A percentile compares a stretch with the other conserved stretches of the same genome.
Evolutionary conservation across 2,329 filamentous ascomycete genomes (phyloP).

Genomic region (Aspergillus floridensis): DNA sequence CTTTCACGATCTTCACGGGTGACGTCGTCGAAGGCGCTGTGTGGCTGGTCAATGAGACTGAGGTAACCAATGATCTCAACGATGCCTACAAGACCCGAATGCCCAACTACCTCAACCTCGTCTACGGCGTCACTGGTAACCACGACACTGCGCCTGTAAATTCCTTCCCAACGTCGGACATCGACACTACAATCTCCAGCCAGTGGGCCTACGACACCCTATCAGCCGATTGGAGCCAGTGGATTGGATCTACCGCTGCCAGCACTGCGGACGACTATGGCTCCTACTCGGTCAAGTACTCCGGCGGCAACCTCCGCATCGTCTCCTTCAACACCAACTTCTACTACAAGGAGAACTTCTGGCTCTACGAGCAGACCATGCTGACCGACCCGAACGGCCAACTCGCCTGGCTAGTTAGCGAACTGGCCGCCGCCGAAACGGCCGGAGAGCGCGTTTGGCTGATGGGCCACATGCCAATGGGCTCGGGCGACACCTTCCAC

Average conservation of each 20-base stretch:
- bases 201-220: conserved; percentile 56
- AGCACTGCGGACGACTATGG: conserved; percentile 44
- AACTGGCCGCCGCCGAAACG: conserved; percentile 54
- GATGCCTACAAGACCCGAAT: conserved; percentile 49
- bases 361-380: conserved; percentile 54
- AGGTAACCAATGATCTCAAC: conserved; percentile 39
- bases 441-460: conserved; percentile 55
- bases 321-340: conserved; percentile 44
- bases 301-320: conserved; percentile 51
- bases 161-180: conserved; percentile 46
- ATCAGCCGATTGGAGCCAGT: conserved; percentile 48
- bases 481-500: conserved; percentile 40
- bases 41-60: conserved; percentile 36
- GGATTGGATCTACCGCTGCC: conserved; percentile 45
- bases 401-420: conserved; percentile 51
- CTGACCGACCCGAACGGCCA: conserved; percentile 52
- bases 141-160: conserved; percentile 56
- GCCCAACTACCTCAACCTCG: conserved; percentile 39
- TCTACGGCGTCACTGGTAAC: conserved; percentile 57
- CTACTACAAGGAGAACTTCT: conserved; percentile 40
- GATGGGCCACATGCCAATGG: conserved; percentile 54
- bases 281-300: conserved; percentile 50
- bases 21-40: conserved; percentile 55
- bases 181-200: conserved; percentile 40
- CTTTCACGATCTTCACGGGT: conserved; percentile 59